Base-by-base conservation (phyloP, 2,329 filamentous ascomycete species). In the Colletotrichum lindemuthianum region DNA sequence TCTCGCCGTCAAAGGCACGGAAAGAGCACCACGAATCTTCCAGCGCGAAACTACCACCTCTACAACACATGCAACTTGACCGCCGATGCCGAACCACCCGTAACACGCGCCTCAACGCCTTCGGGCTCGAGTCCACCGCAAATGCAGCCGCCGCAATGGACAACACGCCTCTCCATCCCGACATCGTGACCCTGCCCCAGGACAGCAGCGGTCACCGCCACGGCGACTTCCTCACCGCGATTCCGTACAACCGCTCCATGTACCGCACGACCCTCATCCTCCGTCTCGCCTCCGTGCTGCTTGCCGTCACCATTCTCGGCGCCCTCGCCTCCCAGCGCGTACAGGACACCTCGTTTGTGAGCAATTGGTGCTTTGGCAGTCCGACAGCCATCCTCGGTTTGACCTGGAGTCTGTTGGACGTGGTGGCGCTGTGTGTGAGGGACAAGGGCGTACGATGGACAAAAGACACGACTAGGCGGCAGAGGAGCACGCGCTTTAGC, bases 181-280 rank as follows among this genome's bases (percentile, higher is more conserved):
- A 50, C 57, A 50, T 54, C 47, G 48, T 44, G 9, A 53, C 63
- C 36, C 49, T 65, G 9, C 37, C 59, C 6, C n/a, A 43, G 3
- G 52, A 61, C 45, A 37, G 37, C 3, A 43, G 32, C 6, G 47
- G 47, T 40, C 43, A 49, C 2, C 66, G 60, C 36, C 64, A 63
- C 41, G 67, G 67, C 60, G 47, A 56, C 58, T 67, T 67, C 54
- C 53, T 65, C 45, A 51, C 58, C 3, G 67, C 67, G 4, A 50
- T 66, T 51, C 67, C 67, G 12, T 50, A 67, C 53, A 60, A 65
- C 60, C 65, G 67, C 24, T 55, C 56, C 50, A 59, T 65, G 48
- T 63, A 60, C 54, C 65, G 63, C 43, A 50, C 49, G 9, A 53
- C 54, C 33, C 52, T 67, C 51, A 16, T 45, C 33, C 45, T 65